Conservation (phyloP, 2,329 filamentous ascomycete species). For the Fusarium sp. region DNA sequence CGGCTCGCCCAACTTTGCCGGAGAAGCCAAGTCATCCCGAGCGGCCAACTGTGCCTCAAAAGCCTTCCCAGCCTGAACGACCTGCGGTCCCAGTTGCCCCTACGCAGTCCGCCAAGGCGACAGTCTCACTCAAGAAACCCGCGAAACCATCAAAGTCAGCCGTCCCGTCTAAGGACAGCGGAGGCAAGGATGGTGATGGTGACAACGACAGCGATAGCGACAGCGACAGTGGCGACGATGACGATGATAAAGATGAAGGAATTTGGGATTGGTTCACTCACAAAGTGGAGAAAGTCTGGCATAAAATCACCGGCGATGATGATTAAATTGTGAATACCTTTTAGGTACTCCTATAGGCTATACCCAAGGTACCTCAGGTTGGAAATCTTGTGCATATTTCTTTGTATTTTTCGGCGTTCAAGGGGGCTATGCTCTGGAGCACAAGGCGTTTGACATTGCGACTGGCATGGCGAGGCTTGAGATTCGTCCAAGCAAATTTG, state of each 20-base stretch:
- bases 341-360: not conserved
- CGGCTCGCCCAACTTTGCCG: constrained; percentile 33
- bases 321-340: constrained; percentile 8
- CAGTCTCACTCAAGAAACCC: constrained; percentile 27
- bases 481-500: not conserved
- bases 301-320: constrained; percentile 51
- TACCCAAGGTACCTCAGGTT: no score
- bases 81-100: constrained; percentile 18
- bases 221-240: constrained; percentile 33
- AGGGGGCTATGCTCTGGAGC: not conserved
- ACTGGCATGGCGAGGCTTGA: not conserved
- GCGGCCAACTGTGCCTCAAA: constrained; percentile 25
- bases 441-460: constrained; percentile 15
- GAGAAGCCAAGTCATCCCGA: constrained; percentile 28
- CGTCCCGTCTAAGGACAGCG: constrained; percentile 21
- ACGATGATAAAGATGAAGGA: constrained; percentile 46
- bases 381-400: not conserved
- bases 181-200: constrained; percentile 12
- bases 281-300: constrained; percentile 58
- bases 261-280: constrained; percentile 63
- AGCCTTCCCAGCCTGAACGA: constrained; percentile 21
- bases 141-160: constrained; percentile 26
- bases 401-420: constrained; percentile 24
- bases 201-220: constrained; percentile 19
- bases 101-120: constrained; percentile 32